phyloP scores from a whole-genome alignment of 768 basidiomycete species.

The Lactarius sanguifluus region DNA sequence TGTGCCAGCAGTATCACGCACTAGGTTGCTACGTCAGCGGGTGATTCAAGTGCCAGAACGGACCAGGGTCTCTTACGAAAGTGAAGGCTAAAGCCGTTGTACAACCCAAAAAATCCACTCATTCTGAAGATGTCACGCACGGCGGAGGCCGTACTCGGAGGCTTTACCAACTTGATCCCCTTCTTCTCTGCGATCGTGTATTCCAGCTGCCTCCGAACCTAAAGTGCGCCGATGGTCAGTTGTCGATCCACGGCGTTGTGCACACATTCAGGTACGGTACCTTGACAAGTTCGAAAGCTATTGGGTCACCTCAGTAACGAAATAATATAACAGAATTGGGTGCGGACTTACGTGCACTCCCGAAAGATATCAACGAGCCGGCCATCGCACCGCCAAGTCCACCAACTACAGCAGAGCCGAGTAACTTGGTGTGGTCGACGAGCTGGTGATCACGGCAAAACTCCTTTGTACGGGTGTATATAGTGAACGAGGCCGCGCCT shows the following conservation, averaged over 20 bases:
- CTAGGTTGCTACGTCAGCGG: conserved; percentile 40
- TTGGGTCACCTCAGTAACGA: conserved; percentile 25
- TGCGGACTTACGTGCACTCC: conserved; percentile 75
- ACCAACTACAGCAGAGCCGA: conserved; percentile 75
- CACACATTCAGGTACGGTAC: conserved; percentile 53
- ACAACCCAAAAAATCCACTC: conserved; percentile 66
- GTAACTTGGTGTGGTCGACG: conserved; percentile 55
- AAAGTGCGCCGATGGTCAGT: conserved; percentile 1
- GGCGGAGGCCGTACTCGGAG: conserved; percentile 76
- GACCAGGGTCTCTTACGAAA: conserved; percentile 52
- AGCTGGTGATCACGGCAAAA: conserved; percentile 58
- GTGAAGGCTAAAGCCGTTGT: conserved; percentile 86
- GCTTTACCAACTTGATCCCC: conserved; percentile 65
- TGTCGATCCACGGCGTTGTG: neutral
- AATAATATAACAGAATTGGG: conserved; percentile 3
- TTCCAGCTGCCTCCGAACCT: conserved; percentile 91
- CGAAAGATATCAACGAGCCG: conserved; percentile 85
- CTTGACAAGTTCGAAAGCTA: conserved; percentile 95
- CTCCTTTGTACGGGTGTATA: conserved; percentile 84
- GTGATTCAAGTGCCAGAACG: conserved; percentile 1
- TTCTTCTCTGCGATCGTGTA: conserved; percentile 85
- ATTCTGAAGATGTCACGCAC: conserved; percentile 73
- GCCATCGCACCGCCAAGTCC: conserved; percentile 82
- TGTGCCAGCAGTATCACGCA: conserved; percentile 87
- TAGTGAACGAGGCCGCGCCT: conserved; percentile 91